Base-by-base conservation (phyloP, 2,329 filamentous ascomycete genomes). In the Seiridium unicorne region DNA sequence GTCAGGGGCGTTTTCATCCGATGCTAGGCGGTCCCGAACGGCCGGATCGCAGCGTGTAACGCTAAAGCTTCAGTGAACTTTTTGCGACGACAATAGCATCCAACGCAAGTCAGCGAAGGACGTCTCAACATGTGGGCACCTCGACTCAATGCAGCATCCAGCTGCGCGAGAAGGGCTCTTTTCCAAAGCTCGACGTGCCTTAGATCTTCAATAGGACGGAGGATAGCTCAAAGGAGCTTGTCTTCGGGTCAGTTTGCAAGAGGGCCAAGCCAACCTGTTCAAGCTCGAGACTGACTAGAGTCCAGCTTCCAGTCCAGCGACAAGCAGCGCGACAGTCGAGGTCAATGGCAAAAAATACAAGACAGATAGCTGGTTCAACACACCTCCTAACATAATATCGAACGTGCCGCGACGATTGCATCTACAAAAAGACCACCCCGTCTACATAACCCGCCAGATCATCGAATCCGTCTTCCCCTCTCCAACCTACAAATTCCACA, bases 371-470 rank as follows among this genome's bases (percentile, higher is more conserved):
- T 97, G 92, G 90, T 95, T 90, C 75, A 99, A 99, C 75, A 83
- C 91, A 11, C 88, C 94, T 3, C 69, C 84, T 34, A 89, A 88
- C 59, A 93, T 99, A 63, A 78, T 93, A 53, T 80, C 87, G 31
- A 87, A 91, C 60, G 84, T 96, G 53, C 83, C 87, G 51, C 89
- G 92, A 63, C 87, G 85, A 58, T 82, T 99, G n/a, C 95, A 99
- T 75, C 84, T 96, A n/a, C 88, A 95, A 71, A 85, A 89, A 62
- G 89, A 97, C 75, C 95, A 99, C 71, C 95, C 95, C 32, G 83
- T 99, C 42, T 87, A 86, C 66, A 96, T 98, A 69, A 98, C 95
- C 9, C 88, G 95, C 44, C 87, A 93, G 69, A 89, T 99, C 63
- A 96, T 99, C 71, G 91, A 98, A 78, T 92, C 91, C 58, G 88